Conservation (phyloP, 2,329 filamentous ascomycete species). For the Sclerotinia subarctica region DNA sequence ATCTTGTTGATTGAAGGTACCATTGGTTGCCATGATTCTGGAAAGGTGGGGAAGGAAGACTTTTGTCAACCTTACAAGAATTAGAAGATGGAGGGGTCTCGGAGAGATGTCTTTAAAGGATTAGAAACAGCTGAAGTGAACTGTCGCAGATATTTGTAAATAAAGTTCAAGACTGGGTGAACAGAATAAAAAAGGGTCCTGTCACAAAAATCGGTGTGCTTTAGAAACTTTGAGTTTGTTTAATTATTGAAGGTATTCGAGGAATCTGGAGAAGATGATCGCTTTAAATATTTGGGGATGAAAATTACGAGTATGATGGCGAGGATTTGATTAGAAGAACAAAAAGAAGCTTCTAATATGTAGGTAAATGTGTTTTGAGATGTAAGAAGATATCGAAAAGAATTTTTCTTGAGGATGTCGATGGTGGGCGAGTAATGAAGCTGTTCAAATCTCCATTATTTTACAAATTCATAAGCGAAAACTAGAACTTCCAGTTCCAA, state of each 20-base stretch:
- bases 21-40: conserved; percentile 39
- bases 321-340: conserved; percentile 26
- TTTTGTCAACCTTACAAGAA: conserved; percentile 30
- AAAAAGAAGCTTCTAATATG: conserved; percentile 21
- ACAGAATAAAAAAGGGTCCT: conserved; percentile 29
- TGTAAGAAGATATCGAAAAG: conserved; percentile 6
- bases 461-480: conserved; percentile 18
- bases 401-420: conserved; percentile 13
- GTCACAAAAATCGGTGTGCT: conserved; percentile 36
- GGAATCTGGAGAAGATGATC: neutral
- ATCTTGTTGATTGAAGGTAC: conserved; percentile 39
- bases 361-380: conserved; percentile 1
- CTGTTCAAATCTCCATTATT: conserved; percentile 16
- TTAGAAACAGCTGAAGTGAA: conserved; percentile 14
- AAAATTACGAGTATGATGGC: conserved; percentile 17
- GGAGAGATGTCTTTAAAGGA: neutral
- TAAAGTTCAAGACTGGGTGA: neutral
- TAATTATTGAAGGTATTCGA: conserved; percentile 2
- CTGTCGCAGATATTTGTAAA: conserved; percentile 24
- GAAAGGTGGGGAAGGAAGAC: conserved; percentile 26
- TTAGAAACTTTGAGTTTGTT: conserved; percentile 21
- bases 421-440: conserved; percentile 8
- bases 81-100: conserved; percentile 22
- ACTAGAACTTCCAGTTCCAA: neutral
- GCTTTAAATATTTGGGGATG: neutral